Evolutionary conservation across 2,329 filamentous ascomycete species (phyloP).

Genomic region (Colletotrichum sp.): DNA sequence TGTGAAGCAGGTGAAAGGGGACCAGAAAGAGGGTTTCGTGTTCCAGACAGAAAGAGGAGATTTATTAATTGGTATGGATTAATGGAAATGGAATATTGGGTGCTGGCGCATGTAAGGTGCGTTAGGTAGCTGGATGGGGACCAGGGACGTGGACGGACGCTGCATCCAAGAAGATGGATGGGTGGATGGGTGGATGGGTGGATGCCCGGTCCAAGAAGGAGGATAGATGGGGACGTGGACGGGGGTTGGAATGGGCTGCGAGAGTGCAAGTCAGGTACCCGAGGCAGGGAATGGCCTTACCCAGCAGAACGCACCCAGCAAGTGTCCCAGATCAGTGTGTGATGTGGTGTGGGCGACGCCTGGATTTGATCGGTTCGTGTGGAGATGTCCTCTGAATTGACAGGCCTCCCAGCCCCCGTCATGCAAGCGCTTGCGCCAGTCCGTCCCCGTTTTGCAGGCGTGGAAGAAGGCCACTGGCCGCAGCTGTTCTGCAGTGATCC

Average conservation of each 20-base stretch:
- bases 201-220: neutral
- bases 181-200: neutral
- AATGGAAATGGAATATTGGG: constrained; percentile 14
- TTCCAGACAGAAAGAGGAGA: constrained; percentile 14
- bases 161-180: neutral
- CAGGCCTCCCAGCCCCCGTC: constrained; percentile 1
- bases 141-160: neutral
- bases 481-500: neutral
- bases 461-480: neutral
- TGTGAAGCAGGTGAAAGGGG: constrained; percentile 2
- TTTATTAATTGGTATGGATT: constrained; percentile 16
- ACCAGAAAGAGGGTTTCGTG: neutral
- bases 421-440: constrained; percentile 10
- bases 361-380: constrained; percentile 12
- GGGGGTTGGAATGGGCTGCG: neutral
- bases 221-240: neutral
- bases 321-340: neutral
- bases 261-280: constrained; percentile 9
- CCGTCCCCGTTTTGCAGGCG: neutral
- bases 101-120: neutral
- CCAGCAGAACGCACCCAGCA: neutral
- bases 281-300: neutral
- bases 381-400: constrained; percentile 1
- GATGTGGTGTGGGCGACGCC: neutral
- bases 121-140: neutral